phyloP scores from a whole-genome alignment of 2,329 filamentous ascomycete genomes.

The Rhynchosporium agropyri region DNA sequence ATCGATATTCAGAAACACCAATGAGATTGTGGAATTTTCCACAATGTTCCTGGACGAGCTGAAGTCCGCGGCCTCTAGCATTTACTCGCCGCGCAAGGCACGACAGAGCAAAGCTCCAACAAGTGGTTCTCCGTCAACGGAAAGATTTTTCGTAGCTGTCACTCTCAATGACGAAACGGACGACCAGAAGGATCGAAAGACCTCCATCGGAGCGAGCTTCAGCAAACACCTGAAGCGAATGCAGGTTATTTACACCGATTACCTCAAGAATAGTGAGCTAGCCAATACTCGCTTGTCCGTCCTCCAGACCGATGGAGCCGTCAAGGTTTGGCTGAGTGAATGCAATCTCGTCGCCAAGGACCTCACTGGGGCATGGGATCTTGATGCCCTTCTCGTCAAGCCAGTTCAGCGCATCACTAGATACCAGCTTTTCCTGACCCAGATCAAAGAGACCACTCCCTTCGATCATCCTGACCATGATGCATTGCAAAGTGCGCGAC shows the following conservation, averaged over 20 bases:
- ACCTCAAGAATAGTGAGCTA: constrained; percentile 63
- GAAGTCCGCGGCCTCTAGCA: constrained; percentile 75
- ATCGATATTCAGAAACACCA: constrained; percentile 88
- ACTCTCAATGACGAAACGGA: constrained; percentile 38
- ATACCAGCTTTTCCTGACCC: constrained; percentile 83
- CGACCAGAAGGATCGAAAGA: constrained; percentile 41
- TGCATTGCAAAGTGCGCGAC: constrained; percentile 58
- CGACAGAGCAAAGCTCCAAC: constrained; percentile 43
- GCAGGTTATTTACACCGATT: constrained; percentile 63
- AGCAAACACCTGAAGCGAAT: constrained; percentile 58
- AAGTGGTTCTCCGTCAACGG: constrained; percentile 26
- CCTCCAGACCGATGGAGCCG: constrained; percentile 65
- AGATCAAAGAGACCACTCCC: constrained; percentile 78
- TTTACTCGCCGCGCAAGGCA: constrained; percentile 66
- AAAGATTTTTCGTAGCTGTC: constrained; percentile 34
- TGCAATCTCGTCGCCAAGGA: constrained; percentile 92
- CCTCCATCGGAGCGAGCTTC: constrained; percentile 40
- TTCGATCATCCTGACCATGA: constrained; percentile 80
- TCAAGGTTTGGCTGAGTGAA: constrained; percentile 85
- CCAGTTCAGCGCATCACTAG: constrained; percentile 94
- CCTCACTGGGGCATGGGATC: constrained; percentile 89
- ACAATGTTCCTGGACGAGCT: constrained; percentile 76
- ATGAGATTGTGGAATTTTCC: constrained; percentile 87
- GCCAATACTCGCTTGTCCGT: constrained; percentile 63
- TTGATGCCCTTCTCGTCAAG: constrained; percentile 96